Evolutionary conservation across 768 basidiomycete genomes (phyloP).

Genomic region (Hebeloma cylindrosporum): DNA sequence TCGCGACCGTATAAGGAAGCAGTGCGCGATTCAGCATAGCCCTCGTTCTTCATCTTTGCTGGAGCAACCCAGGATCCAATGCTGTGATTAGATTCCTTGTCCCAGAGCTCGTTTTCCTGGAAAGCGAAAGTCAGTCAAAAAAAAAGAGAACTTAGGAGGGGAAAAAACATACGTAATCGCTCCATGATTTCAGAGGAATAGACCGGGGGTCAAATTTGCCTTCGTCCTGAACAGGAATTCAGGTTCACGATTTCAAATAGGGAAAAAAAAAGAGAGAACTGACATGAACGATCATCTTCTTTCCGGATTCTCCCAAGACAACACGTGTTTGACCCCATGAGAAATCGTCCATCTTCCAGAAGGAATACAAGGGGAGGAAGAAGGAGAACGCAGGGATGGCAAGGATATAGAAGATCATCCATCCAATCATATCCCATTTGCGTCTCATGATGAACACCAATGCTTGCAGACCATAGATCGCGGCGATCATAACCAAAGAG

Average conservation of each 20-base stretch:
- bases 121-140: constrained; percentile 1
- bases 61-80: constrained; percentile 93
- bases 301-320: constrained; percentile 91
- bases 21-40: constrained; percentile 74
- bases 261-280: constrained; percentile 26
- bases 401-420: constrained; percentile 95
- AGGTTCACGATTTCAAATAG: constrained; percentile 6
- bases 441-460: constrained; percentile 88
- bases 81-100: constrained; percentile 94
- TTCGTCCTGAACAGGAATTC: constrained; percentile 65
- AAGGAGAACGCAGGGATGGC: constrained; percentile 94
- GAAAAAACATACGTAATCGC: constrained; percentile 72
- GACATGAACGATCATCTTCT: constrained; percentile 94
- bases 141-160: not conserved
- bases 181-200: constrained; percentile 97
- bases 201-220: constrained; percentile 93
- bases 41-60: constrained; percentile 65
- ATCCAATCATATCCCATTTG: constrained; percentile 98
- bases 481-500: constrained; percentile 90
- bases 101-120: constrained; percentile 95
- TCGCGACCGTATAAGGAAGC: constrained; percentile 86
- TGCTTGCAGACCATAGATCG: constrained; percentile 93
- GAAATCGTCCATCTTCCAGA: constrained; percentile 99
- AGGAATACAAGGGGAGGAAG: constrained; percentile 89
- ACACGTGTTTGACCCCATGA: constrained; percentile 93